A percentile compares a stretch with the other conserved stretches of the same genome.
Evolutionary conservation across 1,284 basidiomycete species (phyloP).

Genomic region (Wallemia hederae): DNA sequence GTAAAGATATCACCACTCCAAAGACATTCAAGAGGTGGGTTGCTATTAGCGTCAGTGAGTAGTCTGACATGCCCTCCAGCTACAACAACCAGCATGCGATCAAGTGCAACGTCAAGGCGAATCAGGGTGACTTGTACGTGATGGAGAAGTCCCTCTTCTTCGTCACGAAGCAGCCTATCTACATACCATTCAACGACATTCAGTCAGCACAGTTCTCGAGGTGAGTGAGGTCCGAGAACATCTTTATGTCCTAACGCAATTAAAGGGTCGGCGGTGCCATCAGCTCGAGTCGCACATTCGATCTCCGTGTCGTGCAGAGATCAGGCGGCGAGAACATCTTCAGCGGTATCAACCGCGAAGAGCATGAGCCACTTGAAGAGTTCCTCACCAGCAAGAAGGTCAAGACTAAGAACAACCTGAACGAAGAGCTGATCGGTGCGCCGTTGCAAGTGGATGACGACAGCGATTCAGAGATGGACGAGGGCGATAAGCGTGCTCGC

Average conservation of each 20-base stretch:
- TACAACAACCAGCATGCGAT: constrained; percentile 26
- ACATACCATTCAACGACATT: constrained; percentile 72
- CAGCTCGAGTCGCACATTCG: constrained; percentile 72
- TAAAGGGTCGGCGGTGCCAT: constrained; percentile 55
- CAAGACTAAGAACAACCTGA: constrained; percentile 86
- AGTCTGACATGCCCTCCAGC: constrained; percentile 8
- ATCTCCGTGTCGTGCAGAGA: constrained; percentile 67
- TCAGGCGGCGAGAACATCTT: constrained; percentile 58
- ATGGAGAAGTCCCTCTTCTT: constrained; percentile 96
- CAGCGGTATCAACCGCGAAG: constrained; percentile 81
- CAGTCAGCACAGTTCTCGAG: constrained; percentile 79
- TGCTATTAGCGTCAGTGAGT: neutral
- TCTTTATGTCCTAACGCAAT: neutral
- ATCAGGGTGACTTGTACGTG: constrained; percentile 89
- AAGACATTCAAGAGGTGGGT: constrained; percentile 53
- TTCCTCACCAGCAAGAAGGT: constrained; percentile 77
- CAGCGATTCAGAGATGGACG: constrained; percentile 34
- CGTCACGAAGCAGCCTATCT: constrained; percentile 80
- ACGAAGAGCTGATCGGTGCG: constrained; percentile 41
- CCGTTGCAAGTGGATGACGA: constrained; percentile 59
- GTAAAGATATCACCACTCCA: constrained; percentile 62
- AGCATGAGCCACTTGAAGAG: constrained; percentile 55
- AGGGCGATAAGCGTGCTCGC: constrained; percentile 26
- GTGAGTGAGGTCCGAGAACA: constrained; percentile 11
- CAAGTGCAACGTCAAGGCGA: constrained; percentile 92